Percentiles rank a stretch among this genome's conserved stretches.
Evolutionary conservation across 352 stramenopile species (phyloP).

Genomic region (Phytophthora brassicae): DNA sequence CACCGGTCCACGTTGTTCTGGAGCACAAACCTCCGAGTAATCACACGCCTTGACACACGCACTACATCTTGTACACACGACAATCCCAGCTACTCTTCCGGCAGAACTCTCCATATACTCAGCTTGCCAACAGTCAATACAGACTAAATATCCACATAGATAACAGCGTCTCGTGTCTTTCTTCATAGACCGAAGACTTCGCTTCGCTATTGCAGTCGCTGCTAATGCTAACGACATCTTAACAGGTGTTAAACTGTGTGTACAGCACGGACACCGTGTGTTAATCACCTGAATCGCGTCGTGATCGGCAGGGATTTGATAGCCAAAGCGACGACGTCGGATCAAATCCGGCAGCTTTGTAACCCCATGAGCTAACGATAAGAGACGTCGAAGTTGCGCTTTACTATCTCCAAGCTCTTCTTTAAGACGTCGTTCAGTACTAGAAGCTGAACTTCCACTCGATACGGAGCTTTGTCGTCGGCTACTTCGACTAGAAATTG

Average conservation of each 20-base stretch:
- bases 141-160: constrained; percentile 25
- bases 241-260: constrained; percentile 23
- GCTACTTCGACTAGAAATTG: constrained; percentile 16
- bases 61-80: constrained; percentile 21
- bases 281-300: constrained; percentile 14
- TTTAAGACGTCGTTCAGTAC: neutral
- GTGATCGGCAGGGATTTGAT: constrained; percentile 19
- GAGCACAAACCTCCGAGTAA: constrained; percentile 18
- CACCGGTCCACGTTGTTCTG: constrained; percentile 10
- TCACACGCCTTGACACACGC: constrained; percentile 21
- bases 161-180: constrained; percentile 25
- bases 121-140: constrained; percentile 24
- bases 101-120: constrained; percentile 24
- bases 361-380: constrained; percentile 15
- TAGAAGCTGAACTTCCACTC: constrained; percentile 7
- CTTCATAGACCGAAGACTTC: constrained; percentile 17
- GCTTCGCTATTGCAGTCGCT: constrained; percentile 12
- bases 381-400: constrained; percentile 19
- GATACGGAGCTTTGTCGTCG: constrained; percentile 4
- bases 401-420: constrained; percentile 12
- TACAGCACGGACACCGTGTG: constrained; percentile 24
- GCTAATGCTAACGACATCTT: constrained; percentile 19
- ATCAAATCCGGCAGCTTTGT: constrained; percentile 24
- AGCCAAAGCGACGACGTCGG: constrained; percentile 13
- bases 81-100: constrained; percentile 15